Percentiles rank a stretch among this genome's conserved stretches.
Conservation (phyloP, 1,284 basidiomycete genomes). For the Malassezia caprae region DNA sequence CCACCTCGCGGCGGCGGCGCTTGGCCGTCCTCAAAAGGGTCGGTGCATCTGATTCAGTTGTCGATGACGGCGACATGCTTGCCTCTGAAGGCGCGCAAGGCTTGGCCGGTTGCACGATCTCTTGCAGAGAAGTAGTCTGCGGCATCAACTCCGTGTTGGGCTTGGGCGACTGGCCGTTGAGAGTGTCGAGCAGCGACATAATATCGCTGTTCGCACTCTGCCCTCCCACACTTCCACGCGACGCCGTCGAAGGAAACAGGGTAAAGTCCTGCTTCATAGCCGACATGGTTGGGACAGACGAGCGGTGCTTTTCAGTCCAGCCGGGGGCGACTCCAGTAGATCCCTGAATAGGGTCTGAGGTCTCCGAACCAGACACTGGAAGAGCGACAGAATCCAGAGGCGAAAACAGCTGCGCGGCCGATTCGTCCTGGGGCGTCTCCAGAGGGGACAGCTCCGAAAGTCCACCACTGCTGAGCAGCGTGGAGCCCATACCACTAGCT, state of each 20-base stretch:
- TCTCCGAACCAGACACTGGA: background rate
- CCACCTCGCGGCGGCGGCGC: conserved; percentile 25
- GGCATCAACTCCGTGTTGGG: background rate
- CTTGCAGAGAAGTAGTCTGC: background rate
- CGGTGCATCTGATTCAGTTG: background rate
- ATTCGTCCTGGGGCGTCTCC: background rate
- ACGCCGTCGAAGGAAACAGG: conserved; percentile 2
- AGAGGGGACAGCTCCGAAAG: conserved; percentile 2
- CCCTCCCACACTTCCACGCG: background rate
- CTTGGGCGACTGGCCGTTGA: conserved; percentile 5
- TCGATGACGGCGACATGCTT: background rate
- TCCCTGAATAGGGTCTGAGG: background rate
- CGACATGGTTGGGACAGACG: background rate
- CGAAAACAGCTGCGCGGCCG: background rate
- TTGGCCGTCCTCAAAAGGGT: conserved; percentile 24
- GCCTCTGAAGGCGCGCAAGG: background rate
- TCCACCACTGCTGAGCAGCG: background rate
- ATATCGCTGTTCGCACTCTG: background rate
- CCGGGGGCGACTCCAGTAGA: background rate
- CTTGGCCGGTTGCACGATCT: background rate
- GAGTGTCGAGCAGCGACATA: conserved; percentile 2
- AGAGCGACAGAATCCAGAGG: background rate
- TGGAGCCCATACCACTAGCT: background rate
- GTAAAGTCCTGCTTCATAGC: conserved; percentile 7
- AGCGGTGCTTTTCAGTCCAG: background rate